Conservation (phyloP, 305 asterid species). For the Solanum chacoense region DNA sequence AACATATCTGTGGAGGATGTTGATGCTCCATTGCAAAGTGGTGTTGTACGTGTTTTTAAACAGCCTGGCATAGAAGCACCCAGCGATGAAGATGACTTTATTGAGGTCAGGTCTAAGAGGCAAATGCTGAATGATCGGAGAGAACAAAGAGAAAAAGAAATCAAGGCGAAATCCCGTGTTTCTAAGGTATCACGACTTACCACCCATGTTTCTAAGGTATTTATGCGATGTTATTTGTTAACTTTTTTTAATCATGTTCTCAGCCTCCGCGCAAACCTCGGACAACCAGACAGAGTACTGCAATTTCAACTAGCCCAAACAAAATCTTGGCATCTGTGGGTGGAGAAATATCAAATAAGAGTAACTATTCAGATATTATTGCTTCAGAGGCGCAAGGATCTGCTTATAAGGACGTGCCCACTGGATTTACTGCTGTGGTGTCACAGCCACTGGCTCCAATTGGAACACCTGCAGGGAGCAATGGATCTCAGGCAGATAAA, state of each 20-base stretch:
- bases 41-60: slow-evolving; percentile 79
- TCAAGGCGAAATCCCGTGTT: slow-evolving; percentile 58
- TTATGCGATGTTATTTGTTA: not conserved
- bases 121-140: slow-evolving; percentile 94
- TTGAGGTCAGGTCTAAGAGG: slow-evolving; percentile 91
- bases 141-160: slow-evolving; percentile 88
- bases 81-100: slow-evolving; percentile 94
- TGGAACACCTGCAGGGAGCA: slow-evolving; percentile 54
- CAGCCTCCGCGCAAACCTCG: slow-evolving; percentile 56
- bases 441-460: slow-evolving; percentile 56
- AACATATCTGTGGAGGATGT: slow-evolving; percentile 68
- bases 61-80: slow-evolving; percentile 96
- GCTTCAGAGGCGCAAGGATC: slow-evolving; percentile 37
- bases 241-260: not conserved
- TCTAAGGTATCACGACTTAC: slow-evolving; percentile 40
- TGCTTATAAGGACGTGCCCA: slow-evolving; percentile 33
- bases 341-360: slow-evolving; percentile 28
- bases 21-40: slow-evolving; percentile 94
- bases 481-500: slow-evolving; percentile 32
- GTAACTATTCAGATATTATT: slow-evolving; percentile 26
- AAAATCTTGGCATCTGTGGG: slow-evolving; percentile 25
- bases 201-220: not conserved
- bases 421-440: slow-evolving; percentile 23
- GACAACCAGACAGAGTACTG: slow-evolving; percentile 30
- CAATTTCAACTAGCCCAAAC: slow-evolving; percentile 33